Percentiles rank a stretch among this genome's conserved stretches.
phyloP scores from a whole-genome alignment of 345 rosid genomes.

The Euphorbia lathyris region DNA sequence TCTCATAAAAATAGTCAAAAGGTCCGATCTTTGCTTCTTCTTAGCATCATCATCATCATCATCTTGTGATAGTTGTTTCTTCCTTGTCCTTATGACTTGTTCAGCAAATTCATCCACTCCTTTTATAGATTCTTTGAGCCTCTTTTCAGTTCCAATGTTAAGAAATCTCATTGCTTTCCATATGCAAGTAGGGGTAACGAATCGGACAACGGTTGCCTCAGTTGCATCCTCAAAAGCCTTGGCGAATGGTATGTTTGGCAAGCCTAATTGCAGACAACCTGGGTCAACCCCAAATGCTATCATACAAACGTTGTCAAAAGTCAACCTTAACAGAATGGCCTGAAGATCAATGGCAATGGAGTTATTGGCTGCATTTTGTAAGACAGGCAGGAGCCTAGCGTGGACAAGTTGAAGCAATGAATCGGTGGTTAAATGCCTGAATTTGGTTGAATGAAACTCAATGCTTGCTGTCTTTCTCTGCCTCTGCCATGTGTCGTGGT shows the following conservation, averaged over 20 bases:
- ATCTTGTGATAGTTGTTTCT: constrained; percentile 50
- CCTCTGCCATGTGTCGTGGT: constrained; percentile 77
- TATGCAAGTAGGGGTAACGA: constrained; percentile 67
- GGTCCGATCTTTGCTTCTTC: constrained; percentile 51
- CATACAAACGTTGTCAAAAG: constrained; percentile 92
- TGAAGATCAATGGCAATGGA: constrained; percentile 65
- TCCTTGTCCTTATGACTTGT: constrained; percentile 69
- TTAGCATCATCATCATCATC: constrained; percentile 8
- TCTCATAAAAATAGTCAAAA: constrained; percentile 70
- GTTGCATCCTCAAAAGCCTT: constrained; percentile 90
- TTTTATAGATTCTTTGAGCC: constrained; percentile 59
- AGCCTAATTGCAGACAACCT: constrained; percentile 57
- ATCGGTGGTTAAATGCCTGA: constrained; percentile 64
- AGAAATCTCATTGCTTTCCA: constrained; percentile 81
- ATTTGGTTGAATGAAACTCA: constrained; percentile 86
- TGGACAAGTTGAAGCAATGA: constrained; percentile 74
- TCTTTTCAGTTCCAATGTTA: constrained; percentile 69
- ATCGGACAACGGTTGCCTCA: constrained; percentile 63
- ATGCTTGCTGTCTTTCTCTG: constrained; percentile 89
- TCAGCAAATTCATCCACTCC: constrained; percentile 77
- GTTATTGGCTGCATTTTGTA: constrained; percentile 42
- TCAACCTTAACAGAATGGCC: constrained; percentile 69
- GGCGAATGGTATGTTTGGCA: constrained; percentile 77
- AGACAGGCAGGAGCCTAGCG: constrained; percentile 67
- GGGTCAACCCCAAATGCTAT: constrained; percentile 95